Evolutionary conservation across 75 land plant genomes (phyloP), one percentile per base, ranked within the genome.

Genomic region (Selaginella tamariscina): DNA sequence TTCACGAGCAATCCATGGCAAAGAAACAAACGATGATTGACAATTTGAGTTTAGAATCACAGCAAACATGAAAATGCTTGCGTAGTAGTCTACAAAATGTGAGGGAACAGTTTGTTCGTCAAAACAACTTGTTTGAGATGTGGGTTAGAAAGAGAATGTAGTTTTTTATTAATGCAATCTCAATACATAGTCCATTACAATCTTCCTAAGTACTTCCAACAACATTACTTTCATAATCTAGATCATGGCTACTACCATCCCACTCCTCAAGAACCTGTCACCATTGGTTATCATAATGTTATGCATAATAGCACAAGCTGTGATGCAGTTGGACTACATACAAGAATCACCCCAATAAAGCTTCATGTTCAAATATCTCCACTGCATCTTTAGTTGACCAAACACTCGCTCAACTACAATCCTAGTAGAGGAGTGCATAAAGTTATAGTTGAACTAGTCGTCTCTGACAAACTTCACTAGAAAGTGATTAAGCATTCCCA

Each of bases 121-220:
- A 39, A 39, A 39, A 5, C 15, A 15, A 39, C 49, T 39, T 39
- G 15, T 39, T 39, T 39, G 49, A 39, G 49, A 39, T 39, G 49
- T 39, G 49, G 49, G 15, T 39, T 39, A 39, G 49, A 39, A 39
- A 15, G 15, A 15, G 15, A 39, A 5, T 5, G 5, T 5, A 15
- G 11, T 39, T 39, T 39, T 39, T 39, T 15, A 39, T 39, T 39
- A 15, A 15, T 39, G 11, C 15, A 39, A 39, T 39, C 49, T 39
- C 49, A 39, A 39, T 39, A 39, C 49, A 39, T 39, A 39, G 15
- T 39, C 49, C 49, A 39, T 39, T 39, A 39, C 15, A 39, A 39
- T 39, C 49, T 39, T 39, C 15, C 49, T 39, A 39, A 39, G 49
- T 39, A 39, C 49, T 39, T 39, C 49, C 49, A 39, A 39, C 49